phyloP scores from a whole-genome alignment of 805 yeast genomes.

The Metschnikowia sp. region DNA sequence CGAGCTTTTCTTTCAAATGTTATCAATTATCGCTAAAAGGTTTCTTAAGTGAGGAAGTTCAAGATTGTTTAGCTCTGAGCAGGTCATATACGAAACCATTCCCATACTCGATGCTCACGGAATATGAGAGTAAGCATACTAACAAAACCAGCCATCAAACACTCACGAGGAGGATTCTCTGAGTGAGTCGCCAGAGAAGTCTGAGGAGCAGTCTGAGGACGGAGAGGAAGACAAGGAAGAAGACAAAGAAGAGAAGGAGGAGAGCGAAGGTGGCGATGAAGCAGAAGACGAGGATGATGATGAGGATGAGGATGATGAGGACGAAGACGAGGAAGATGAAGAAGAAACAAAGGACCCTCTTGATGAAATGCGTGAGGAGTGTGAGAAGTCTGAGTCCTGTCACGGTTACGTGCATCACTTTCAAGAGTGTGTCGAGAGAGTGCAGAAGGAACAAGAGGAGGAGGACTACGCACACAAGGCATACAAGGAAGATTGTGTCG shows the following conservation, averaged over 20 bases:
- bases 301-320: conserved; percentile 61
- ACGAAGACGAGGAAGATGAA: conserved; percentile 36
- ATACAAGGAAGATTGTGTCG: conserved; percentile 96
- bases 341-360: conserved; percentile 17
- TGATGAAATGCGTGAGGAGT: conserved; percentile 45
- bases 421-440: conserved; percentile 94
- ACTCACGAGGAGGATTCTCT: conserved; percentile 11
- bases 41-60: too few species aligned
- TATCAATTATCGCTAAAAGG: too few species aligned
- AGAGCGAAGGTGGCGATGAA: conserved; percentile 40
- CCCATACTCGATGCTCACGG: too few species aligned
- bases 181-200: conserved; percentile 2
- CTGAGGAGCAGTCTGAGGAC: conserved; percentile 2
- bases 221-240: conserved; percentile 22
- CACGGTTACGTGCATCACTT: conserved; percentile 80
- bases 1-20: too few species aligned
- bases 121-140: neutral
- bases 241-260: conserved; percentile 30
- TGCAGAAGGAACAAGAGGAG: conserved; percentile 80
- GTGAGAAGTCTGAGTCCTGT: conserved; percentile 65
- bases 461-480: conserved; percentile 74
- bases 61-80: too few species aligned
- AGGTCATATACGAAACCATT: too few species aligned
- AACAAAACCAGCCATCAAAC: conserved; percentile 12
- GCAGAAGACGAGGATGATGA: conserved; percentile 62